phyloP scores from a whole-genome alignment of 495 filamentous ascomycete species.

The Annulohypoxylon stygium region DNA sequence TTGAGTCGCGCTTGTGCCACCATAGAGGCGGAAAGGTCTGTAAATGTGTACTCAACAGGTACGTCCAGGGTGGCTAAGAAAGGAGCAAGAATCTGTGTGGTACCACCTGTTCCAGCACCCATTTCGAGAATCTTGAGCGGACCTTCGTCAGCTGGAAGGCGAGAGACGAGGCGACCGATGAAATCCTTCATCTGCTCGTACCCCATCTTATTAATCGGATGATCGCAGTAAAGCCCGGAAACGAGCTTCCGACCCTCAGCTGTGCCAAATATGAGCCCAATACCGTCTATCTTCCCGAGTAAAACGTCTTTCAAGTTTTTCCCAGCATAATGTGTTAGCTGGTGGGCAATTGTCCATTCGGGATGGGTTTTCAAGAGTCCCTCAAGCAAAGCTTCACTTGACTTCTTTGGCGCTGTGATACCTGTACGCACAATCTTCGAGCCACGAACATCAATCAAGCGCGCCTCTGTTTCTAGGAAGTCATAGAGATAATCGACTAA shows the following conservation, averaged over 20 bases:
- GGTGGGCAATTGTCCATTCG: not conserved
- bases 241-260: not conserved
- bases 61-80: not conserved
- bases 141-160: not conserved
- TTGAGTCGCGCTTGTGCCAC: not conserved
- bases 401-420: not conserved
- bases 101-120: not conserved
- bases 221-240: not conserved
- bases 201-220: not conserved
- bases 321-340: not conserved
- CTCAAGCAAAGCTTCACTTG: not conserved
- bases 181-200: conserved; percentile 4
- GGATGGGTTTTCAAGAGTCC: not conserved
- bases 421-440: not conserved
- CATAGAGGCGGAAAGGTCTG: not conserved
- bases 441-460: not conserved
- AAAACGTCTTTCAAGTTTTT: not conserved
- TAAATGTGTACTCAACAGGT: not conserved
- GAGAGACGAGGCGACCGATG: not conserved
- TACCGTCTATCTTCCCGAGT: not conserved
- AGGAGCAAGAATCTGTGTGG: not conserved
- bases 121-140: not conserved
- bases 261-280: not conserved
- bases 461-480: not conserved
- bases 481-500: not conserved